A percentile compares a stretch with the other conserved stretches of the same genome.
phyloP scores from a whole-genome alignment of 2,329 filamentous ascomycete genomes.

The Microdochium nivale region DNA sequence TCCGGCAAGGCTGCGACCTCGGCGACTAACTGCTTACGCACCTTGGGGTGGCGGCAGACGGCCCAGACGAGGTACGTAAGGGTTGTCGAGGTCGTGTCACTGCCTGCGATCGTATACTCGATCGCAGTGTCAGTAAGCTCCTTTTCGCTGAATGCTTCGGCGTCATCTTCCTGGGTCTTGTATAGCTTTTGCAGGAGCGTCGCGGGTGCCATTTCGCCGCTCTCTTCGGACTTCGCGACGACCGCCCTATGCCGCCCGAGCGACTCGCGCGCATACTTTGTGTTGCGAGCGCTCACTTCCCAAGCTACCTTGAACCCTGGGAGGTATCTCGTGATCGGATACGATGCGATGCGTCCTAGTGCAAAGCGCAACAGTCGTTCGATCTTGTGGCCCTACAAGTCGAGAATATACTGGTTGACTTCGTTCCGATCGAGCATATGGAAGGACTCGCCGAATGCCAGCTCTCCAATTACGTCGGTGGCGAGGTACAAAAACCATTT shows the following conservation, averaged over 20 bases:
- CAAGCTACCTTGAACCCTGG: constrained; percentile 5
- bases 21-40: constrained; percentile 19
- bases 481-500: constrained; percentile 47
- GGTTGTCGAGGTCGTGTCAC: constrained; percentile 41
- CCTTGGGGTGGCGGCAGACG: constrained; percentile 18
- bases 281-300: constrained; percentile 7
- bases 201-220: constrained; percentile 9
- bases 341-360: background rate
- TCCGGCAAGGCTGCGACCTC: constrained; percentile 21
- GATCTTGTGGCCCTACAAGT: constrained; percentile 20
- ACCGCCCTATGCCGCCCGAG: constrained; percentile 16
- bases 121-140: constrained; percentile 31
- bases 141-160: background rate
- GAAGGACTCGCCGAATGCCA: constrained; percentile 49
- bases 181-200: constrained; percentile 28
- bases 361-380: constrained; percentile 13
- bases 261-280: constrained; percentile 17
- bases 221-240: constrained; percentile 8
- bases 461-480: constrained; percentile 43
- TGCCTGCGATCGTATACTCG: constrained; percentile 39
- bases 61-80: constrained; percentile 37
- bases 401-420: constrained; percentile 31
- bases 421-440: constrained; percentile 38
- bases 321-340: constrained; percentile 14
- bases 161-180: constrained; percentile 19